A percentile compares a stretch with the other conserved stretches of the same genome.
Evolutionary conservation across 2,329 filamentous ascomycete genomes (phyloP).

Genomic region (Calonectria pseudoturangicola): DNA sequence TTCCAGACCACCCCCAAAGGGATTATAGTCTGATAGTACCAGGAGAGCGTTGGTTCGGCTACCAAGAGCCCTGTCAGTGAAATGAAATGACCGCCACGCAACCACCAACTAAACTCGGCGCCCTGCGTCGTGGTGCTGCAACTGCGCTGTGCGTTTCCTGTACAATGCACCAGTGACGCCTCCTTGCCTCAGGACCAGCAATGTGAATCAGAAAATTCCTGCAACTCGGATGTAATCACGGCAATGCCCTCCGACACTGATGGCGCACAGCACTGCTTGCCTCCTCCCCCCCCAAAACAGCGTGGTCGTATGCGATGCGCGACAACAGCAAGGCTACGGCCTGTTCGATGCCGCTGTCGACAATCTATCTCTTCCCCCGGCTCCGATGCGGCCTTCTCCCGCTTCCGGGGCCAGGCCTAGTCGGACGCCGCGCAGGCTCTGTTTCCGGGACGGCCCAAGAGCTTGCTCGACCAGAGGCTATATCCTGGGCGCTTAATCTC

Average conservation of each 20-base stretch:
- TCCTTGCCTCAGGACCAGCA: conserved; percentile 36
- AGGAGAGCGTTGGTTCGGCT: conserved; percentile 21
- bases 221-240: conserved; percentile 38
- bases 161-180: conserved; percentile 39
- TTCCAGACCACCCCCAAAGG: conserved; percentile 20
- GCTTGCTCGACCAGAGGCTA: conserved; percentile 30
- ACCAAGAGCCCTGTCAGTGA: conserved; percentile 19
- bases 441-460: conserved; percentile 33
- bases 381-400: conserved; percentile 28
- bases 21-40: conserved; percentile 23
- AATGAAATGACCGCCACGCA: conserved; percentile 28
- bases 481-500: conserved; percentile 53
- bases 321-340: conserved; percentile 17
- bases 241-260: conserved; percentile 32
- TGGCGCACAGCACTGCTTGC: neutral
- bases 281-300: neutral
- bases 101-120: conserved; percentile 27
- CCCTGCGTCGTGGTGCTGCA: conserved; percentile 30
- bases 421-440: conserved; percentile 18
- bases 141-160: conserved; percentile 30
- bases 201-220: conserved; percentile 38
- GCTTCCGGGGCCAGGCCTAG: conserved; percentile 28
- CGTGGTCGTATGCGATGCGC: neutral
- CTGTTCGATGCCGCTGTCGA: conserved; percentile 11
- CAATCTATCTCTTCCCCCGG: conserved; percentile 26